Evolutionary conservation across 768 basidiomycete genomes (phyloP), one percentile per base, ranked within the genome.

Genomic region (Lactarius quietus): DNA sequence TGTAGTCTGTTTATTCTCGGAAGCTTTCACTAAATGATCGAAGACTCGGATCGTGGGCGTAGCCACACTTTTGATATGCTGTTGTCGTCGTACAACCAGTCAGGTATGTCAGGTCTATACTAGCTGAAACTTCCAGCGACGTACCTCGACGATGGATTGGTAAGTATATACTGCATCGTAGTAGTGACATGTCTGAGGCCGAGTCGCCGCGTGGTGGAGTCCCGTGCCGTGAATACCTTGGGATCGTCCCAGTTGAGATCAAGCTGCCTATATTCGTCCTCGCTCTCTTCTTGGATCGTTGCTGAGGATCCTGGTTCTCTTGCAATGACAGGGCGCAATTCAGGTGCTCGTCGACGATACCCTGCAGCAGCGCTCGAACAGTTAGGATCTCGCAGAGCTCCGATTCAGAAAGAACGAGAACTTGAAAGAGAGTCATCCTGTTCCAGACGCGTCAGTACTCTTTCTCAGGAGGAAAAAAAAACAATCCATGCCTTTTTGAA

Each of bases 211-310:
- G n/a, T n/a, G n/a, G 59, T 29, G 28, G 31, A 57, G 55, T 65
- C 43, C 3, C 61, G 45, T 20, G 86, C 79, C 35, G 83, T 86
- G 20, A 82, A 70, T 1, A 90, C 72, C 18, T 79, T 81, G 26
- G 86, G 86, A 69, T 92, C 89, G 60, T 83, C 76, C 28, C 86
- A 78, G 61, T 88, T 84, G 55, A 88, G 75, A 65, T 85, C 82
- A 45, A 87, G 71, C 52, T 78, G 77, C 18, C 82, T 84, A 68
- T 86, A 93, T 59, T 88, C 86, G 62, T 93, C 90, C 71, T 95
- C 91, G 68, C 88, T 92, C 66, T 93, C 92, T 70, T 85, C 84
- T 52, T 81, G 82, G 43, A 83, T 83, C 20, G 72, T 1, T 75
- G 79, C 35, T 76, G 73, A 51, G 10, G 63, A 0, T 35, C 61